A percentile compares a stretch with the other conserved stretches of the same genome.
Conservation (phyloP, 2,329 filamentous ascomycete species). For the Ophidiomyces ophidiicola region DNA sequence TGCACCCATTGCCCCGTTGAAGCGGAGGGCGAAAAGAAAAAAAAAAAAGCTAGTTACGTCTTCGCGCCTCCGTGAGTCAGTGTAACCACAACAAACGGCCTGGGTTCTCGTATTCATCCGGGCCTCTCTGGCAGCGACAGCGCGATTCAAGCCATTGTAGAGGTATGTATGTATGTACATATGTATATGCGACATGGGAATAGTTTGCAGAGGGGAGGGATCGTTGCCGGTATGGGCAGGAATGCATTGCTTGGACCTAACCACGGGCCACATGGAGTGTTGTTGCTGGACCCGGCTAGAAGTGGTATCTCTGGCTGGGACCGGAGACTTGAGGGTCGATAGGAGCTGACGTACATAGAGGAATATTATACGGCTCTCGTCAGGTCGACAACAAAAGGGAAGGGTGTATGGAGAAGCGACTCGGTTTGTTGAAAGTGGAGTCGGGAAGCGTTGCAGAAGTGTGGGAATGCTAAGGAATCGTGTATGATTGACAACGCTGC, state of each 20-base stretch:
- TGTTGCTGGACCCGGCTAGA: neutral
- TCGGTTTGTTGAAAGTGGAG: no score
- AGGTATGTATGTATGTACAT: no score
- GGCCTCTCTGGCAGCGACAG: no score
- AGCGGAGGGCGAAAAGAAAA: no score
- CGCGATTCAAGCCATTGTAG: no score
- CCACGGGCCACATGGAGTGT: constrained; percentile 4
- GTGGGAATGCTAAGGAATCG: neutral
- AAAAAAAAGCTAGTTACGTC: no score
- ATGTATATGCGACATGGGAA: no score
- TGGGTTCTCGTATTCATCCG: no score
- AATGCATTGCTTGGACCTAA: constrained; percentile 1
- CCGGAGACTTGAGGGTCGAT: neutral
- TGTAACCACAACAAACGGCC: no score
- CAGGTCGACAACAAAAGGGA: neutral
- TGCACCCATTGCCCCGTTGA: no score
- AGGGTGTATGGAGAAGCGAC: neutral
- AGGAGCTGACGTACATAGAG: constrained; percentile 1
- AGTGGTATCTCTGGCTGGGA: neutral
- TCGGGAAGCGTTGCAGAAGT: neutral
- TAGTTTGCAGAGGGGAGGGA: no score
- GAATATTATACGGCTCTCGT: neutral
- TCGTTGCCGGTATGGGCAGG: constrained; percentile 7
- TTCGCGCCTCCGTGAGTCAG: no score
- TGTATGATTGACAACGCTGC: neutral